Conservation (phyloP, 441 rosid genomes). For the Pelargonium fulgidum region DNA sequence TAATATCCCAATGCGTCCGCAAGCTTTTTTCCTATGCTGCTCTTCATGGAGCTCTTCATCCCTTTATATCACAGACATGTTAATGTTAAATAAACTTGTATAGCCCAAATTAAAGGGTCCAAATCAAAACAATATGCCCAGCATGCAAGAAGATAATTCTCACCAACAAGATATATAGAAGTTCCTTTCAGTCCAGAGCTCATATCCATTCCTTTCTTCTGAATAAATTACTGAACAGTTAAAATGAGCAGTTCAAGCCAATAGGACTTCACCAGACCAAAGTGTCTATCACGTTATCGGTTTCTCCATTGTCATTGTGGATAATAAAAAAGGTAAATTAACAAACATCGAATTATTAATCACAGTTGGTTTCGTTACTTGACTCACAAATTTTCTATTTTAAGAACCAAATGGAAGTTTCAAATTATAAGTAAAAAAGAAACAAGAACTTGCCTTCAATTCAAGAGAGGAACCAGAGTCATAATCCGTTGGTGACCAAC, state of each 20-base stretch:
- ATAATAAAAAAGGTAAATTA: neutral
- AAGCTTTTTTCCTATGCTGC: constrained; percentile 49
- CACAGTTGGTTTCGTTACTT: neutral
- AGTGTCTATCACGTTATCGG: neutral
- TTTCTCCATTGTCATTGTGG: neutral
- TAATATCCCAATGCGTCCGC: constrained; percentile 63
- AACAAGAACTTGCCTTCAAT: constrained; percentile 36
- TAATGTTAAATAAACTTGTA: constrained; percentile 4
- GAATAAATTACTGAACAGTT: constrained; percentile 28
- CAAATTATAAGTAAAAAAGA: neutral
- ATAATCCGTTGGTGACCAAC: constrained; percentile 25
- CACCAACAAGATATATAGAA: constrained; percentile 72
- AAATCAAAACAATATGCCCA: constrained; percentile 4
- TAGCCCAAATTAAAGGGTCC: neutral
- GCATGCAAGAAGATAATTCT: constrained; percentile 23
- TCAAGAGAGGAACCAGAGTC: constrained; percentile 25
- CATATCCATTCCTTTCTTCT: constrained; percentile 60
- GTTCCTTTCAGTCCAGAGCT: constrained; percentile 63
- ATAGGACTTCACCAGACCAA: constrained; percentile 5
- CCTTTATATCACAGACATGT: constrained; percentile 35
- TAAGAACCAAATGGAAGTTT: neutral
- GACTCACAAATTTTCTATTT: neutral
- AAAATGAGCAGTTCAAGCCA: constrained; percentile 25
- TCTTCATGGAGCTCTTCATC: constrained; percentile 50
- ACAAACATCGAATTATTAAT: neutral